A percentile compares a stretch with the other conserved stretches of the same genome.
Evolutionary conservation across 495 filamentous ascomycete genomes (phyloP).

Genomic region (Aspergillus heteromorphus): DNA sequence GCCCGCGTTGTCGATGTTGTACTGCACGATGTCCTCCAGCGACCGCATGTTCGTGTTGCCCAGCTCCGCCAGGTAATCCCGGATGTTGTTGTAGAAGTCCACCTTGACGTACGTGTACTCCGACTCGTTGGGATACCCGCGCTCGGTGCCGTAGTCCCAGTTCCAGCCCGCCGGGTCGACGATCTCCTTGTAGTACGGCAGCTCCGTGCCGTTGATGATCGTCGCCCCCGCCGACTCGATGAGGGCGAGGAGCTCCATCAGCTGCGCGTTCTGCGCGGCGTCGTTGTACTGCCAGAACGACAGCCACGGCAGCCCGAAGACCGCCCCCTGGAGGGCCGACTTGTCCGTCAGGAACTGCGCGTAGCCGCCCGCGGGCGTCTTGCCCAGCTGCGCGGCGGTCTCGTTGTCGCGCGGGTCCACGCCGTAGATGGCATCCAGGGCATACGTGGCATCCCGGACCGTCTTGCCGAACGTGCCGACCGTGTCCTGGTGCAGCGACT

Average conservation of each 20-base stretch:
- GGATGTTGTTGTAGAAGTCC: slow-evolving; percentile 74
- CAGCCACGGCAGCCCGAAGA: slow-evolving; percentile 66
- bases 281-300: slow-evolving; percentile 60
- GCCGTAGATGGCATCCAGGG: slow-evolving; percentile 62
- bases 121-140: slow-evolving; percentile 61
- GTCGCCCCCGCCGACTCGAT: slow-evolving; percentile 58
- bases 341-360: slow-evolving; percentile 48
- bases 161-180: slow-evolving; percentile 61
- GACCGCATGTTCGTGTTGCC: slow-evolving; percentile 57
- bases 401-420: slow-evolving; percentile 55
- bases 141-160: slow-evolving; percentile 63
- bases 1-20: slow-evolving; percentile 60
- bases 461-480: slow-evolving; percentile 62
- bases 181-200: slow-evolving; percentile 55
- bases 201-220: slow-evolving; percentile 65
- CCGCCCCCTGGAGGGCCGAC: slow-evolving; percentile 51
- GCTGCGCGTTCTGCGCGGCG: slow-evolving; percentile 43
- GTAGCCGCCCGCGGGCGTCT: slow-evolving; percentile 52
- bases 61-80: slow-evolving; percentile 58
- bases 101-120: slow-evolving; percentile 69
- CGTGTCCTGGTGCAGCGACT: slow-evolving; percentile 60
- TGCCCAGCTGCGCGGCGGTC: slow-evolving; percentile 49
- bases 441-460: slow-evolving; percentile 61
- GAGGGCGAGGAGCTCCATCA: slow-evolving; percentile 48
- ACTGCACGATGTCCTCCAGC: slow-evolving; percentile 63